Conservation (phyloP, 257 asterid species). For the Leonotis leonurus region DNA sequence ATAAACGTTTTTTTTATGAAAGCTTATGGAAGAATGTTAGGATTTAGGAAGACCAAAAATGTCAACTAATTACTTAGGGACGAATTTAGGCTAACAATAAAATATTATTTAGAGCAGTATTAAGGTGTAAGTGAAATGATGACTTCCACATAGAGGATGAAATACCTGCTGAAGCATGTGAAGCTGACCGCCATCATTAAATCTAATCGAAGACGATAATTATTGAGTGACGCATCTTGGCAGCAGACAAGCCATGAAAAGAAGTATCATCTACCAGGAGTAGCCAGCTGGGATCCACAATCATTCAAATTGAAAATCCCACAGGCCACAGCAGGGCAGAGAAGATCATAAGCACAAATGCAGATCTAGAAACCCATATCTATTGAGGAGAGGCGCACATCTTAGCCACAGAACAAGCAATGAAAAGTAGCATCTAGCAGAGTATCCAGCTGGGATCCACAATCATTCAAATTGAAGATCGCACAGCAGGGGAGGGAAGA, state of each 20-base stretch:
- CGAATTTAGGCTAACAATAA: neutral
- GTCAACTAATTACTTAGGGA: neutral
- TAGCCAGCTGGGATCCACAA: slow-evolving; percentile 84
- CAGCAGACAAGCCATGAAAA: slow-evolving; percentile 69
- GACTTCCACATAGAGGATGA: slow-evolving; percentile 29
- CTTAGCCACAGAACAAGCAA: slow-evolving; percentile 68
- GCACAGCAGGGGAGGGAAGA: no score
- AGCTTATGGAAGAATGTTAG: no score
- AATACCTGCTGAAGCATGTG: slow-evolving; percentile 60
- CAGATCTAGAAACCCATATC: no score
- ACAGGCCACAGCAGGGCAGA: no score
- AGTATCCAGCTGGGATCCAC: slow-evolving; percentile 82
- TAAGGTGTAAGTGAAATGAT: slow-evolving; percentile 4
- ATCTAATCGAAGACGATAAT: slow-evolving; percentile 48
- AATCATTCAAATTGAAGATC: slow-evolving; percentile 84
- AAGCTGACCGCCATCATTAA: slow-evolving; percentile 49
- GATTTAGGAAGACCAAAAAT: no score
- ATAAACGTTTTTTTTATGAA: neutral
- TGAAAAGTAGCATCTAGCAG: slow-evolving; percentile 74
- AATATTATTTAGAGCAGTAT: neutral
- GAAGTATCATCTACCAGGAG: slow-evolving; percentile 79
- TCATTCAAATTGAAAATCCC: slow-evolving; percentile 85
- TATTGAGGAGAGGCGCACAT: no score
- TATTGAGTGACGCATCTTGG: slow-evolving; percentile 55
- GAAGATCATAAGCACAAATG: no score